These are phyloP conservation scores for Globisporangium barbulae DNA, from an alignment of 352 stramenopile species.

Conservation along the genomic window DNA sequence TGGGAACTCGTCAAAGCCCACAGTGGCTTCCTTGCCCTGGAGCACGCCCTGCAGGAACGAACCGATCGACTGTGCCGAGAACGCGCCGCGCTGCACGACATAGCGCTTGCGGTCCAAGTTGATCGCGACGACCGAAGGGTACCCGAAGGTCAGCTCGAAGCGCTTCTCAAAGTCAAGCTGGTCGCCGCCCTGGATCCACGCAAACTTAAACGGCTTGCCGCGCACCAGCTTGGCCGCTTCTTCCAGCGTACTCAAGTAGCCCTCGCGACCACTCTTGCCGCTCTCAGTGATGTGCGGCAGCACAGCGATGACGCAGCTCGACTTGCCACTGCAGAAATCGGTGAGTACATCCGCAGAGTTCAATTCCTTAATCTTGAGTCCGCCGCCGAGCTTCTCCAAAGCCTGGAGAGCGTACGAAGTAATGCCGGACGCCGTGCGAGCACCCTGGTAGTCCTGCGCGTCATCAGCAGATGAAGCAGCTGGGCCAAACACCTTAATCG, in stretches of 20 bases:
- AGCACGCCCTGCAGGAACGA: slow-evolving; percentile 75
- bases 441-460: slow-evolving; percentile 85
- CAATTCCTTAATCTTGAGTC: slow-evolving; percentile 81
- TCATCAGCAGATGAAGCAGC: slow-evolving; percentile 48
- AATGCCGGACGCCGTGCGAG: slow-evolving; percentile 82
- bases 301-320: slow-evolving; percentile 88
- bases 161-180: slow-evolving; percentile 80
- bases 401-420: slow-evolving; percentile 69
- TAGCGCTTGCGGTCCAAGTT: slow-evolving; percentile 85
- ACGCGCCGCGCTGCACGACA: slow-evolving; percentile 76
- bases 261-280: slow-evolving; percentile 79
- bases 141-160: slow-evolving; percentile 90
- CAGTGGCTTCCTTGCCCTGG: slow-evolving; percentile 61
- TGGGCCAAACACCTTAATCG: slow-evolving; percentile 93
- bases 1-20: slow-evolving; percentile 58
- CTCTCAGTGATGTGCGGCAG: slow-evolving; percentile 90
- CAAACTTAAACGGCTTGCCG: slow-evolving; percentile 90
- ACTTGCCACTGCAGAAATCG: slow-evolving; percentile 84
- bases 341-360: slow-evolving; percentile 55
- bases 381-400: slow-evolving; percentile 67
- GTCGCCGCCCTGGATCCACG: slow-evolving; percentile 88
- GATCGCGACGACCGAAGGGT: slow-evolving; percentile 88
- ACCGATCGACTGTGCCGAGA: slow-evolving; percentile 62
- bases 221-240: slow-evolving; percentile 82
- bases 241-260: slow-evolving; percentile 80